Base-by-base conservation (phyloP, 176 grass and related monocot genomes). In the Eleusine indica region DNA sequence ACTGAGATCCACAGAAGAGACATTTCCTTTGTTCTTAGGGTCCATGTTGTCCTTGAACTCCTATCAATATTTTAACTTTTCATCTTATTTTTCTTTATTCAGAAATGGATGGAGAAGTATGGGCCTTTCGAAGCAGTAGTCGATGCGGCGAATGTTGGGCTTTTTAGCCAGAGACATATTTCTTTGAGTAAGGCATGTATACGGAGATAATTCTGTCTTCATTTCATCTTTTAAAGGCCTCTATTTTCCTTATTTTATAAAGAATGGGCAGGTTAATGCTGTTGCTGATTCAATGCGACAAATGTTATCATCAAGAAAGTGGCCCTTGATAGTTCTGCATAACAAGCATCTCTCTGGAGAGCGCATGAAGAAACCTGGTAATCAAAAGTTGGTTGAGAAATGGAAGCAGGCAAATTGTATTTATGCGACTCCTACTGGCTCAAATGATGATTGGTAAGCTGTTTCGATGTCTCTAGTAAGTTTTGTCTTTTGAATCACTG, bases 371-470 rank as follows among this genome's bases (percentile, higher is more conserved):
- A 88, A 81, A 68, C 86, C 83, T 81, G 18, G 68, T 17, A 84
- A 71, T 76, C 44, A 65, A 4, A 94, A 88, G 76, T 41, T 91
- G 52, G 84, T 86, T 21, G 71, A 84, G 38, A 91, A 91, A 75
- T 94, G 92, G 92, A 91, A 84, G 77, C 78, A 84, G 70, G 78
- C 73, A 72, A 67, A 80, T 94, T 82, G 87, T 85, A 71, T 94
- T 62, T 94, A 92, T 86, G 84, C 83, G 73, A 94, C 92, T 41
- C 92, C 92, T 78, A 94, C 87, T 68, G 73, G 82, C n/a, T 92
- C 89, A 75, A 94, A 94, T 67, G 89, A 94, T 86, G 92, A 94
- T 68, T 94, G 92, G 92, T 94, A 85, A 85, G 89, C 39, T 65
- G 74, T 74, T 80, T 17, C 16, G 46, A 42, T 87, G 40, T 38